Conservation (phyloP, 768 basidiomycete genomes). For the Dioszegia aurantiaca region DNA sequence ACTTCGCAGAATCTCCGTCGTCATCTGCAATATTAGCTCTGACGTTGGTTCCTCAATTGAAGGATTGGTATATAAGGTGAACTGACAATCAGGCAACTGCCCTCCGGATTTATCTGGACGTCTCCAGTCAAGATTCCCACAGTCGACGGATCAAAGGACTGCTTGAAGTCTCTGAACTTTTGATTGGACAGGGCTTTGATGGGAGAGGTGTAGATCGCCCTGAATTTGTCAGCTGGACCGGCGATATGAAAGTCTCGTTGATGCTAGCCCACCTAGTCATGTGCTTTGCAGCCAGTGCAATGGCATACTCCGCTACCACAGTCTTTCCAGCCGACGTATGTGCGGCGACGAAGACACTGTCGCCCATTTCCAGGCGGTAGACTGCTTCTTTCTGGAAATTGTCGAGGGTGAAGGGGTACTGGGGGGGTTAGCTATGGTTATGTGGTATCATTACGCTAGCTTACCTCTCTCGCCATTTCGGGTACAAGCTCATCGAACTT, state of each 20-base stretch:
- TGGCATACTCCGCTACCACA: constrained; percentile 98
- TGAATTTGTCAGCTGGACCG: constrained; percentile 47
- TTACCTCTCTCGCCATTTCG: constrained; percentile 88
- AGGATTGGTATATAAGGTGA: neutral
- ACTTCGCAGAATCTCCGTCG: constrained; percentile 83
- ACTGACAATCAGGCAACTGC: constrained; percentile 90
- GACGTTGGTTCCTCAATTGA: neutral
- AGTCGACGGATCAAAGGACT: constrained; percentile 82
- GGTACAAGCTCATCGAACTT: constrained; percentile 78
- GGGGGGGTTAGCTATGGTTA: constrained; percentile 2
- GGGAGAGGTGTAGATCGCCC: constrained; percentile 97
- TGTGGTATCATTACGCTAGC: constrained; percentile 10
- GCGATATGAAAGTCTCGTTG: neutral
- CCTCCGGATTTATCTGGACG: constrained; percentile 98
- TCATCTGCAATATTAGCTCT: constrained; percentile 44
- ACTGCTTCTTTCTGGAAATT: constrained; percentile 99
- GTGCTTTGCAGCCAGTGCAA: constrained; percentile 91
- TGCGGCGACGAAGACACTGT: constrained; percentile 98
- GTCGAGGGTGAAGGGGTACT: constrained; percentile 99
- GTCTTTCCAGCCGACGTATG: constrained; percentile 99
- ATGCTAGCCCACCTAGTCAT: constrained; percentile 77
- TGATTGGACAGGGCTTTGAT: constrained; percentile 99
- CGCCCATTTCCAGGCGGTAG: constrained; percentile 93
- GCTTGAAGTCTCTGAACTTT: constrained; percentile 98
- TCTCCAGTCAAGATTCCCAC: constrained; percentile 97